Percentiles rank a stretch among this genome's conserved stretches.
These are phyloP conservation scores for Amaranthus palmeri DNA, from an alignment of 148 eudicot genomes.

Conservation along the genomic window DNA sequence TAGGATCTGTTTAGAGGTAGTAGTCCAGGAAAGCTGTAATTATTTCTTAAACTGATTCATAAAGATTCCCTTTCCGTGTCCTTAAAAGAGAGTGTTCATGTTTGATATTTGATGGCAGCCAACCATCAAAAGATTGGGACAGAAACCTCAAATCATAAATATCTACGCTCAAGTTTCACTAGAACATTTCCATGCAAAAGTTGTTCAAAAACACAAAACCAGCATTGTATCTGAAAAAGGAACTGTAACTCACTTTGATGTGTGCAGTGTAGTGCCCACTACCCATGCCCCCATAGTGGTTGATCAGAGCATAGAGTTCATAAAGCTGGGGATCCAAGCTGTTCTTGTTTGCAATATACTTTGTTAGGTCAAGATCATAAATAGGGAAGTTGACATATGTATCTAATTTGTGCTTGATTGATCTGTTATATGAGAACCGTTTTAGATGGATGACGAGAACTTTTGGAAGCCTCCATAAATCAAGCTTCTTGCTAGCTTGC, in stretches of 20 bases:
- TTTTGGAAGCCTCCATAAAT: conserved; percentile 97
- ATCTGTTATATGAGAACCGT: conserved; percentile 89
- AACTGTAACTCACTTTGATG: conserved; percentile 65
- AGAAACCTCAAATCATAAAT: not conserved
- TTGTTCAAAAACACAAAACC: not conserved
- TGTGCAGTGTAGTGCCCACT: conserved; percentile 97
- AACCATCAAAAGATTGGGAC: not conserved
- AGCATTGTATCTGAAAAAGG: not conserved
- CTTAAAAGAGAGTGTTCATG: too few species aligned
- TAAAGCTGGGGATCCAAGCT: conserved; percentile 64
- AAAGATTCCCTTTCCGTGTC: too few species aligned
- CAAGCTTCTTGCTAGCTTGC: conserved; percentile 99
- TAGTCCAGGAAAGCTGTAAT: too few species aligned
- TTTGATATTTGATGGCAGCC: too few species aligned
- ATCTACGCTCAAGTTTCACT: not conserved
- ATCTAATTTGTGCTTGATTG: conserved; percentile 87
- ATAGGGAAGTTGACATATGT: conserved; percentile 87
- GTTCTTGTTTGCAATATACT: conserved; percentile 82
- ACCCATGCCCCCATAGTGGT: conserved; percentile 96
- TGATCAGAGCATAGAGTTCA: conserved; percentile 87
- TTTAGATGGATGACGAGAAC: conserved; percentile 90
- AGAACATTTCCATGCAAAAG: not conserved
- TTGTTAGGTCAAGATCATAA: conserved; percentile 80
- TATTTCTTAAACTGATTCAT: too few species aligned
- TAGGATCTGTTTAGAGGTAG: too few species aligned